Conservation (phyloP, 2,329 filamentous ascomycete species). For the Trichophyton verrucosum region DNA sequence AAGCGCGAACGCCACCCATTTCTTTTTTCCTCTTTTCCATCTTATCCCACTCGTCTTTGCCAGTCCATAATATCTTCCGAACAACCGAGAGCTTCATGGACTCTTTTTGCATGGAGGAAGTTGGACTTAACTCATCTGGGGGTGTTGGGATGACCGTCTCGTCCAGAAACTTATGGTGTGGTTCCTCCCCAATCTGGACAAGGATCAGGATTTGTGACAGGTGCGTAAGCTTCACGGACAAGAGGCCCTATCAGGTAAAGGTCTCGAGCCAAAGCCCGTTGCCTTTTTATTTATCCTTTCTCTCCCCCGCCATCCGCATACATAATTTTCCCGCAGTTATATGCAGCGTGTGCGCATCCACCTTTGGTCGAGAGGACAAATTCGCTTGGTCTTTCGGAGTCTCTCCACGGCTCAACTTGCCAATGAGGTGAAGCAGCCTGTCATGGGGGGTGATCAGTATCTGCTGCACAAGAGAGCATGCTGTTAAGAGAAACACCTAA, state of each 20-base stretch:
- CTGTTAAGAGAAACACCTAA: background rate
- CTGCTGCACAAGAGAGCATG: background rate
- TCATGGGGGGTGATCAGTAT: background rate
- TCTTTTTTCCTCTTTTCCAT: background rate
- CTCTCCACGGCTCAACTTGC: background rate
- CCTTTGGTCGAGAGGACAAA: background rate
- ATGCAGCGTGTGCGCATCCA: background rate
- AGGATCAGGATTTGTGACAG: background rate
- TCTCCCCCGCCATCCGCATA: background rate
- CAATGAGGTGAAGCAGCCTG: background rate
- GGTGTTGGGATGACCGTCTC: background rate
- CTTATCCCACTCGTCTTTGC: background rate
- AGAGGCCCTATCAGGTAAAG: conserved; percentile 4
- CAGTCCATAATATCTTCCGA: background rate
- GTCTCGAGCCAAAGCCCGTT: background rate
- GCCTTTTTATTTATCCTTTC: background rate
- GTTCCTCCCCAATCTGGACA: background rate
- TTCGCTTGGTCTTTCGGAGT: background rate
- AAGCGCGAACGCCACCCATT: background rate
- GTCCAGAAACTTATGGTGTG: background rate
- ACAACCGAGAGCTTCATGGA: background rate
- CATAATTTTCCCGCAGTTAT: conserved; percentile 1
- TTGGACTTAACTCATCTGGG: background rate
- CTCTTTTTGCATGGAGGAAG: background rate
- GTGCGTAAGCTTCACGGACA: conserved; percentile 1